A percentile compares a stretch with the other conserved stretches of the same genome.
Conservation (phyloP, 2,329 filamentous ascomycete species). For the Thielaviopsis musarum region DNA sequence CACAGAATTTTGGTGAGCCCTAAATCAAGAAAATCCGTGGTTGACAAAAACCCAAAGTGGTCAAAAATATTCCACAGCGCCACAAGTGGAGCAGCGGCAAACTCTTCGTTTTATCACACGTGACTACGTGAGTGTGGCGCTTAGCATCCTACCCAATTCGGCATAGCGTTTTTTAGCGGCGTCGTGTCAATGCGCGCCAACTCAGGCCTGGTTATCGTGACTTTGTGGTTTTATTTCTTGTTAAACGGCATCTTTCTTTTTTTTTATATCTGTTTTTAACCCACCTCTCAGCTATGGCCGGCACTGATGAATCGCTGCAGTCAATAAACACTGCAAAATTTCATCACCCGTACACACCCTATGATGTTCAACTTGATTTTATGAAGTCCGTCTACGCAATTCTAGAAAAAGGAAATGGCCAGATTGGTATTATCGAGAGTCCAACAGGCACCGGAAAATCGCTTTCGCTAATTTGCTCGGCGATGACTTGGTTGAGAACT, state of each 20-base stretch:
- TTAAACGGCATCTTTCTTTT: background rate
- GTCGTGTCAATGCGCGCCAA: background rate
- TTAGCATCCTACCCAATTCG: background rate
- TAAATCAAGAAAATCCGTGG: conserved; percentile 2
- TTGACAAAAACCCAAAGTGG: background rate
- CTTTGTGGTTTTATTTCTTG: background rate
- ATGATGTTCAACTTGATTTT: conserved; percentile 73
- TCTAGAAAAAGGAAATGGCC: conserved; percentile 51
- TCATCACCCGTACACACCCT: conserved; percentile 75
- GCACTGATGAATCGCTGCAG: background rate
- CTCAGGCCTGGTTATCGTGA: background rate
- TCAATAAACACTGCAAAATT: conserved; percentile 36
- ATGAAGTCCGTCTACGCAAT: conserved; percentile 72
- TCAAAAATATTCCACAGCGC: background rate
- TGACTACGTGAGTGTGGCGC: conserved; percentile 5
- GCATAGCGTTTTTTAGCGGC: background rate
- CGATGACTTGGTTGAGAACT: conserved; percentile 78
- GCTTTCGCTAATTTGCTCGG: conserved; percentile 74
- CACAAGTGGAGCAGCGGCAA: background rate
- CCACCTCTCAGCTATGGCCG: background rate
- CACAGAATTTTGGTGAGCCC: conserved; percentile 11
- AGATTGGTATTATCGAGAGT: conserved; percentile 78
- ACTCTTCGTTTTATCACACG: background rate
- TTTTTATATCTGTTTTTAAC: background rate
- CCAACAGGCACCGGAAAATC: conserved; percentile 92